Evolutionary conservation across 108 stramenopile genomes (phyloP), one percentile per base, ranked within the genome.

Genomic region (Cylindrotheca closterium): DNA sequence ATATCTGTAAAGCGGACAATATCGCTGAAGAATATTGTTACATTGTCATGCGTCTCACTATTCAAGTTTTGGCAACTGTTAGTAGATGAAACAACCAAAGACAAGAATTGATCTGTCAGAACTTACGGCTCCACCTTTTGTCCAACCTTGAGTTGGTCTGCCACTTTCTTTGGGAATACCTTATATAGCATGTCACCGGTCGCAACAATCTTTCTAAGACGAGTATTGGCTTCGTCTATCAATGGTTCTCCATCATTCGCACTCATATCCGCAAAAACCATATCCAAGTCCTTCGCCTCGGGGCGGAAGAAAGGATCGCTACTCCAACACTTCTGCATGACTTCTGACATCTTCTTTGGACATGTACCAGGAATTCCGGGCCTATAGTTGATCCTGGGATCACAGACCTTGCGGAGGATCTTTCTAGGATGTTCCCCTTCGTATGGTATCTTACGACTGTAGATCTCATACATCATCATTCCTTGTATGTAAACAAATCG

Each of bases 381-480:
- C 17, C 74, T 45, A 46, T 65, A 63, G 63, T 75, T 69, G 63
- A 75, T 55, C 4, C 49, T 55, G 15, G 65, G 68, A 42, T 70
- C 48, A 31, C 66, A 67, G 1, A 75, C 68, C 48, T 52, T 47
- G 18, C 24, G 54, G 18, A 75, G 63, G 0, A 75, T 55, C 46
- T 76, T 49, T 1, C 21, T 46, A 0, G 58, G 51, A 30, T 77
- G 76, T 51, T 86, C 81, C 19, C 72, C 73, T 47, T 73, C 70
- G 49, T 80, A 86, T 1, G 85, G 85, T 21, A 56, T 58, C 25
- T 72, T 57, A 3, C 85, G 63, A 47, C 75, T 59, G 49, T 80
- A 83, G 15, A 82, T 63, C 57, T 86, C 84, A 24, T 71, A 81
- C 22, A 86, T 51, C 51, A 86, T 78, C 51, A 86, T 83, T 22